Base-by-base conservation (phyloP, 2,329 filamentous ascomycete genomes). In the Colletotrichum lentis region DNA sequence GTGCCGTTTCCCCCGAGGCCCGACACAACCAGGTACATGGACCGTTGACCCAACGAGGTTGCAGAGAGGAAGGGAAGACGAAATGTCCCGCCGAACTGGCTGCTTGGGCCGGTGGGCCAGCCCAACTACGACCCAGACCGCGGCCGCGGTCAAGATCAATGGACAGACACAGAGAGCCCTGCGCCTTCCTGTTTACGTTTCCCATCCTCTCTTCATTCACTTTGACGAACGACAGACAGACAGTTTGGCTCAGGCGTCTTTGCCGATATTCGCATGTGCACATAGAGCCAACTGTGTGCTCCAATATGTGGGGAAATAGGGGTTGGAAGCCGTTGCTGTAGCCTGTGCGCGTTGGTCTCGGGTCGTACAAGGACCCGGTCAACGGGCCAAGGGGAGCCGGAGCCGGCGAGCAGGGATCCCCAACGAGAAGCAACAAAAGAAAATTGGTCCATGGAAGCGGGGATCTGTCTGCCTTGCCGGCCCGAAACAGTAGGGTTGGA, bases 21-120 rank as follows among this genome's bases (percentile, higher is more conserved):
- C 58, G 58, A n/a, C 22, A 39, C 39, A 53, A 68, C 65, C 65
- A 54, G 65, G 65, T 68, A 47, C 22, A 49, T 59, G 65, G 65
- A 27, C 54, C 54, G 39, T 47, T 63, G 55, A 39, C 18, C 47
- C 12, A 11, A 37, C 24, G 46, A 50, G 12, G 24, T 35, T 43
- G 22, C 24, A 14, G 49, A 61, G 43, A 20, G 14, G 12, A 56
- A 56, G 59, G 52, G 22, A 39, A 54, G 46, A 44, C n/a, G 10
- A n/a, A 37, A 35, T 53, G 52, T 56, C 20, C 53, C 39, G 59
- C 59, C 39, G 60, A 47, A 47, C 11, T 39, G 46, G 39, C 39
- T 44, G 31, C 43, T 37, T 20, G 11, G 20, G 44, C 31, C 46
- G 22, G 39, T 22, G 27, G 49, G 39, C 27, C 43, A 53, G 20